Base-by-base conservation (phyloP, 2,329 filamentous ascomycete species). In the Alternaria sp. region DNA sequence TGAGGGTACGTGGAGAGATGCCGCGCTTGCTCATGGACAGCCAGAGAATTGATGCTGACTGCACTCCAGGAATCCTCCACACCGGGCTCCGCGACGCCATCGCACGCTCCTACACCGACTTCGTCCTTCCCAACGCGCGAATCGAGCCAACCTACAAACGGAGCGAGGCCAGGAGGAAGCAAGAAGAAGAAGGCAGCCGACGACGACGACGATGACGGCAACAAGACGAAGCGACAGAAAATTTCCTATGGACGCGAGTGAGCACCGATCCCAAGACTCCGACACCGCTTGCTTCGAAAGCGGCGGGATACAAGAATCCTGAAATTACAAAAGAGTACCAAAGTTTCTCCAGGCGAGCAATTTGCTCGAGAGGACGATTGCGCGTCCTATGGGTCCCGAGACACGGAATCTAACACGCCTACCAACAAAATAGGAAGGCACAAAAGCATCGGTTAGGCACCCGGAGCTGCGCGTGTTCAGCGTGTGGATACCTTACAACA, bases 161-260 rank as follows among this genome's bases (percentile, higher is more conserved):
- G 75, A 8, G 72, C 76, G 75, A 77, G 79, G 51, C 73, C 72
- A 6, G 79, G 63, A 50, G 77, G 71, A 46, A 82, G 81, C 59
- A 83, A 82, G 73, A 85, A 85, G 77, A 83, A 84, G 75, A 73
- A 79, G 51, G 73, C 77, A 23, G 72, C 68, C 9, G 79, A 81
- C 11, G 81, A 82, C 56, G 83, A 84, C 28, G 83, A 84, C 6
- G 83, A 85, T 30, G 79, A 81, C 1, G 81, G 84, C 45, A 73
- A 73, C 26, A 84, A 84, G 70, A 74, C 79, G 4, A 85, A 85
- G 76, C 76, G 83, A 59, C 79, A 81, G 26, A 85, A 85, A 75
- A 84, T 85, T 54, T 82, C 80, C n/a, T 85, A 85, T 67, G 81
- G 81, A 19, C 72, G 83, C 57, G 83, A 85, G 54, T 83, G 77